Base-by-base conservation (phyloP, 2,329 filamentous ascomycete genomes). In the Ophiostoma himal-ulmi region DNA sequence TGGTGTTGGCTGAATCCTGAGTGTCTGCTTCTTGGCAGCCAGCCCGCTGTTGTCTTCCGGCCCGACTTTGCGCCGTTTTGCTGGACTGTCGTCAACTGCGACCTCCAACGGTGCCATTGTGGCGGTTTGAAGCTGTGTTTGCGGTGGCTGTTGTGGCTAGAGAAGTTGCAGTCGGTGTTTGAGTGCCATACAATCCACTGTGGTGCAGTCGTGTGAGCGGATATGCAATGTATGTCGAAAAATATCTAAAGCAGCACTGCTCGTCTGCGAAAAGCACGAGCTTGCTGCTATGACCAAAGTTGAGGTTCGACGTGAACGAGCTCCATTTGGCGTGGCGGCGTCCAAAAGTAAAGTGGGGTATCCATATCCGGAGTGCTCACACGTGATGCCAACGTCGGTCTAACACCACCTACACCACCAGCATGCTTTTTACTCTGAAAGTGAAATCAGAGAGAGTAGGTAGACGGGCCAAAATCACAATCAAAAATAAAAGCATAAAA, bases 81-180 rank as follows among this genome's bases (percentile, higher is more conserved):
- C 68, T 22, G 71, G 52, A 13, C 65, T 48, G 1, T 69, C 68
- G 22, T 39, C 60, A 20, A 68, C 48, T 20, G 70, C 37, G 44
- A 70, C 67, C 44, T 69, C 66, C 17, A 34, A 67, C 37, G 72
- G 70, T 30, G 70, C 71, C 72, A 71, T 72, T 8, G 68, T 37
- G 26, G 54, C 22, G 3, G 26, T 17, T 66, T 22, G 44, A 7
- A 52, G 44, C 17, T 17, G 44, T 3, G 13, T 10, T 34, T 7
- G 26, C 57, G 44, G 26, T 62, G 57, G 26, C n/a, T 62, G 57
- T 22, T 54, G 5, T 62, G 14, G 5, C 20, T 62, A 17, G 10
- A 57, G 8, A 4, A 14, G 52, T 30, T 17, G 39, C 39, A 10
- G 39, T 20, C 20, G 20, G 6, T 22, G 44, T 52, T 20, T 17